Percentiles rank a stretch among this genome's conserved stretches.
Conservation (phyloP, 2,329 filamentous ascomycete species). For the Calonectria hawksworthii region DNA sequence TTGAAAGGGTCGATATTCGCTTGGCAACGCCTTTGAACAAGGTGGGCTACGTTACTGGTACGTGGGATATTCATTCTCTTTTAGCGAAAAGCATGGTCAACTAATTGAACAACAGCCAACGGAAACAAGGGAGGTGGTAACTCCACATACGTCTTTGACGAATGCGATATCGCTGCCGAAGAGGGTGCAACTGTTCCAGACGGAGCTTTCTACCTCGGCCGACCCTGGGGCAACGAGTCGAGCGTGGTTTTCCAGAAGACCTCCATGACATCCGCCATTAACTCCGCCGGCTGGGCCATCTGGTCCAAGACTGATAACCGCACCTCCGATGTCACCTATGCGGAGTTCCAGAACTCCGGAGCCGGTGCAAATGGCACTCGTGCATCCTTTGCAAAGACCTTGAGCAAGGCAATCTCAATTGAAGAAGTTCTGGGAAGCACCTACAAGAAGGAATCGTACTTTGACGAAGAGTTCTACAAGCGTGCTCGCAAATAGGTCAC, state of each 20-base stretch:
- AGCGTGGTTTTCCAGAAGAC: slow-evolving; percentile 65
- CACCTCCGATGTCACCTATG: slow-evolving; percentile 67
- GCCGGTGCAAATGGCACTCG: slow-evolving; percentile 64
- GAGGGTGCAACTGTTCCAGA: slow-evolving; percentile 52
- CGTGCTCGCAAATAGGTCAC: background rate
- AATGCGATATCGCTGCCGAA: slow-evolving; percentile 57
- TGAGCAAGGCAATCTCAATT: slow-evolving; percentile 7
- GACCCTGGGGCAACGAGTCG: slow-evolving; percentile 62
- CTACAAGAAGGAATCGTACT: slow-evolving; percentile 14
- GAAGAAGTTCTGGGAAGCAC: slow-evolving; percentile 15
- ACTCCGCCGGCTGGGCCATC: slow-evolving; percentile 68
- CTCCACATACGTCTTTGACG: slow-evolving; percentile 63
- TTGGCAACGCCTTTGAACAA: slow-evolving; percentile 46
- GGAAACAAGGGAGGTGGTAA: slow-evolving; percentile 48
- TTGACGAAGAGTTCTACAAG: slow-evolving; percentile 18
- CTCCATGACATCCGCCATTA: slow-evolving; percentile 68
- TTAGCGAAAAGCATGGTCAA: background rate
- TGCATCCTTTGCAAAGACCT: slow-evolving; percentile 26
- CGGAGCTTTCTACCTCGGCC: slow-evolving; percentile 62
- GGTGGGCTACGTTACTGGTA: slow-evolving; percentile 60
- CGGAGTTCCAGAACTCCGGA: slow-evolving; percentile 72
- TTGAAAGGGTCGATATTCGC: slow-evolving; percentile 57
- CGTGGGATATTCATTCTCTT: slow-evolving; percentile 10
- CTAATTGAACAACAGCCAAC: slow-evolving; percentile 50
- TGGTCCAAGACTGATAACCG: slow-evolving; percentile 65